Percentiles rank a stretch among this genome's conserved stretches.
Evolutionary conservation across 352 stramenopile species (phyloP).

Genomic region (Phytophthora megakarya): DNA sequence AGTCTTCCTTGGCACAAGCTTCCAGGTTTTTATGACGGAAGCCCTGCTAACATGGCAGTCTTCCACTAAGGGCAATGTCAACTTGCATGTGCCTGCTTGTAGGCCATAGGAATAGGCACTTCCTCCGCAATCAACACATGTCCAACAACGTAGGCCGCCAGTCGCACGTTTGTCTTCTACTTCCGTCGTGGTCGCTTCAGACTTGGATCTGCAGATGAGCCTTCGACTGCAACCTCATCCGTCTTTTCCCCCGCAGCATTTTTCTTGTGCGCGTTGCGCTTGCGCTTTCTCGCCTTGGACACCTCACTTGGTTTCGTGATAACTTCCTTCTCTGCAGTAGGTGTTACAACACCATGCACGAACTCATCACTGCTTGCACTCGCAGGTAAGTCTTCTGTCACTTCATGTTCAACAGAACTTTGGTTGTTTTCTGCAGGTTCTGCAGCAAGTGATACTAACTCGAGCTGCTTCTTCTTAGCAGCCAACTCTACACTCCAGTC

Average conservation of each 20-base stretch:
- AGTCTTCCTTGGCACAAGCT: too few species aligned
- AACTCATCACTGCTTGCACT: neutral
- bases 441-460: neutral
- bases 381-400: neutral
- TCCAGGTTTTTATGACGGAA: too few species aligned
- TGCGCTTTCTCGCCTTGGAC: neutral
- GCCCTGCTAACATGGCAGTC: too few species aligned
- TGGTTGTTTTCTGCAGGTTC: neutral
- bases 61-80: too few species aligned
- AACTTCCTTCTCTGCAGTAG: neutral
- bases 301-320: too few species aligned
- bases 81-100: neutral
- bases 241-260: neutral
- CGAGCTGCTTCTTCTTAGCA: neutral
- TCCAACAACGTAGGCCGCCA: slow-evolving; percentile 6
- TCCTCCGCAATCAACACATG: slow-evolving; percentile 1
- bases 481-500: neutral
- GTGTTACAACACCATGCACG: neutral
- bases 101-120: neutral
- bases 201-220: slow-evolving; percentile 1
- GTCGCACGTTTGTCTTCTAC: slow-evolving; percentile 1
- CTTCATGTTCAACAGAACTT: too few species aligned
- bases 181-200: slow-evolving; percentile 7
- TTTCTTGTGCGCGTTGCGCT: slow-evolving; percentile 1
- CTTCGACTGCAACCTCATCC: neutral